Evolutionary conservation across 1,284 basidiomycete species (phyloP).

Genomic region (Phaffia rhodozyma): DNA sequence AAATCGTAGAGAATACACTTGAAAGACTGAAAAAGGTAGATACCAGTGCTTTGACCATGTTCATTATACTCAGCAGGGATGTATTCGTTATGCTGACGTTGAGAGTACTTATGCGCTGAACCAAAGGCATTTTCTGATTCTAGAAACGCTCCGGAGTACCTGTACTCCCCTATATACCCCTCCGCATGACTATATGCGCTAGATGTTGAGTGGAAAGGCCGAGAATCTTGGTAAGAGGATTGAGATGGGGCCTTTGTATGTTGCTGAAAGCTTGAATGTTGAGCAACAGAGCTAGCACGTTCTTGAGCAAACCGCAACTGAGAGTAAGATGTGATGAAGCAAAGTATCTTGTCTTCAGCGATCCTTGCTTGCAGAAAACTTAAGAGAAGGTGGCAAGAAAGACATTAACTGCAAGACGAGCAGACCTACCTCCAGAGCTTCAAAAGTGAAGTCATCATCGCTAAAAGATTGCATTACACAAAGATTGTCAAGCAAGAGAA

Average conservation of each 20-base stretch:
- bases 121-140: not conserved
- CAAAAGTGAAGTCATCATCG: conserved; percentile 4
- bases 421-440: conserved; percentile 1
- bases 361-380: not conserved
- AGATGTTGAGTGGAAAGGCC: not conserved
- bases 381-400: not conserved
- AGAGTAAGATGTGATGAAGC: not conserved
- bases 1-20: not conserved
- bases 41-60: not conserved
- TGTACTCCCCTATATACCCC: not conserved
- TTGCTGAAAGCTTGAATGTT: not conserved
- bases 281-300: not conserved
- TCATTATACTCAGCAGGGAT: not conserved
- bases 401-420: not conserved
- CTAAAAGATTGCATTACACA: not conserved
- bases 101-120: too few species aligned
- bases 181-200: not conserved
- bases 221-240: too few species aligned
- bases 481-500: too few species aligned
- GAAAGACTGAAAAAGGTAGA: not conserved
- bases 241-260: not conserved
- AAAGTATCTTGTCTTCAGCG: not conserved
- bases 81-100: too few species aligned
- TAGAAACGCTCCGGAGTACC: not conserved
- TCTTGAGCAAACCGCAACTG: conserved; percentile 12